Evolutionary conservation across 306 rosid genomes (phyloP).

Genomic region (Cicer yamashitae): DNA sequence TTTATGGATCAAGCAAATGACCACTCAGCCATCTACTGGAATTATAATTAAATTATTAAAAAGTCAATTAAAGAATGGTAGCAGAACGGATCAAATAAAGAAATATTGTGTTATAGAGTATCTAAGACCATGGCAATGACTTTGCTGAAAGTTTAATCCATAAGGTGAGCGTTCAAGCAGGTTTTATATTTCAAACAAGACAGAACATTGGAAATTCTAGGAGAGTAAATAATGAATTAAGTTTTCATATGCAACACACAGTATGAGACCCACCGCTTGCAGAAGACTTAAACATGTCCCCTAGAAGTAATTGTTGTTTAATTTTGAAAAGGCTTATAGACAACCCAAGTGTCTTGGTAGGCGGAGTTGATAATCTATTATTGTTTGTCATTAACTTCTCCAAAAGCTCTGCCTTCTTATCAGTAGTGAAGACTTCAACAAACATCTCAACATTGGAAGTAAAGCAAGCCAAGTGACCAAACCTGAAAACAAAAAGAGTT

Average conservation of each 20-base stretch:
- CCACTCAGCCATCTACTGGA: background rate
- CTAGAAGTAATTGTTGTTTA: slow-evolving; percentile 68
- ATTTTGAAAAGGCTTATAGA: slow-evolving; percentile 74
- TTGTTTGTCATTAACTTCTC: slow-evolving; percentile 60
- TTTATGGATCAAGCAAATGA: slow-evolving; percentile 4
- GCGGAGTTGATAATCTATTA: slow-evolving; percentile 50
- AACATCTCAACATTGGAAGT: slow-evolving; percentile 78
- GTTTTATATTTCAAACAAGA: slow-evolving; percentile 26
- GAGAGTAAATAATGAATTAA: slow-evolving; percentile 37
- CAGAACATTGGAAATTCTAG: background rate
- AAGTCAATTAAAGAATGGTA: background rate
- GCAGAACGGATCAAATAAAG: background rate
- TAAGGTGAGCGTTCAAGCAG: slow-evolving; percentile 3
- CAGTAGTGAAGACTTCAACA: slow-evolving; percentile 67
- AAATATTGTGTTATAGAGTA: background rate
- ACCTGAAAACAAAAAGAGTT: slow-evolving; percentile 65
- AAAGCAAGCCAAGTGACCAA: slow-evolving; percentile 93
- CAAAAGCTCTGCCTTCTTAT: slow-evolving; percentile 67
- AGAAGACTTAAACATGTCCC: slow-evolving; percentile 57
- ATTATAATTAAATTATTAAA: background rate
- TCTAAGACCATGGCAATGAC: background rate
- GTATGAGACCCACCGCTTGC: slow-evolving; percentile 64
- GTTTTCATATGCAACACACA: slow-evolving; percentile 22
- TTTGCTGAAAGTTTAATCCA: slow-evolving; percentile 11
- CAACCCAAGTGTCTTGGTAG: slow-evolving; percentile 73